Evolutionary conservation across 129 eudicot species (phyloP).

Genomic region (Flaveria trinervia): DNA sequence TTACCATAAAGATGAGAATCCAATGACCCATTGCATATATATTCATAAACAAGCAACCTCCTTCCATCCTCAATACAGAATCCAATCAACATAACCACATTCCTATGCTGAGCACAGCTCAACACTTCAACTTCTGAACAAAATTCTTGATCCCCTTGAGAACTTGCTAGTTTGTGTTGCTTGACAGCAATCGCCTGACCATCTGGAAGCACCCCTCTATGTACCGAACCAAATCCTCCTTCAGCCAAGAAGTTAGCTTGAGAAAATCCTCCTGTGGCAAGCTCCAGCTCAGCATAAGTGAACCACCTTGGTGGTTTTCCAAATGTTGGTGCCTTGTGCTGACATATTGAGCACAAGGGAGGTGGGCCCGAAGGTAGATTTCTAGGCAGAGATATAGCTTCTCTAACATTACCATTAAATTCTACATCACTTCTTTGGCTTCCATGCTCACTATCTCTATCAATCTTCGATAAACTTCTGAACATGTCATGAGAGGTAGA

Average conservation of each 20-base stretch:
- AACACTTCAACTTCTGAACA: conserved; percentile 97
- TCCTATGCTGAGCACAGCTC: conserved; percentile 97
- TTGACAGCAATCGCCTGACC: conserved; percentile 93
- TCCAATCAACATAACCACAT: conserved; percentile 93
- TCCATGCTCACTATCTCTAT: conserved; percentile 58
- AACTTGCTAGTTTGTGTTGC: conserved; percentile 95
- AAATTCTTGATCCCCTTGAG: conserved; percentile 97
- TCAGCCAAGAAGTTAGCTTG: conserved; percentile 92
- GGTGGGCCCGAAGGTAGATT: conserved; percentile 78
- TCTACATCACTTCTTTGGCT: conserved; percentile 60
- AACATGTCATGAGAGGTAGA: conserved; percentile 48
- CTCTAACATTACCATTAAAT: conserved; percentile 74
- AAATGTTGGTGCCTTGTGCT: conserved; percentile 92
- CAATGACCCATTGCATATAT: conserved; percentile 89
- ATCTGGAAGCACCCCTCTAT: conserved; percentile 87
- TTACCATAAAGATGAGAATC: conserved; percentile 95
- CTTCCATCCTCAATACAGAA: conserved; percentile 88
- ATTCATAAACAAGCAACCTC: conserved; percentile 84
- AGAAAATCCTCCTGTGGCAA: conserved; percentile 89
- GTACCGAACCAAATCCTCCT: conserved; percentile 96
- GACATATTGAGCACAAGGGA: conserved; percentile 93
- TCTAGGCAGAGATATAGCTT: conserved; percentile 74
- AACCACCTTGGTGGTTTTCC: conserved; percentile 98
- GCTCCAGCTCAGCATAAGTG: conserved; percentile 89
- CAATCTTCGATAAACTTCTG: conserved; percentile 58